Conservation (phyloP, 768 basidiomycete species). For the Russula sp. region DNA sequence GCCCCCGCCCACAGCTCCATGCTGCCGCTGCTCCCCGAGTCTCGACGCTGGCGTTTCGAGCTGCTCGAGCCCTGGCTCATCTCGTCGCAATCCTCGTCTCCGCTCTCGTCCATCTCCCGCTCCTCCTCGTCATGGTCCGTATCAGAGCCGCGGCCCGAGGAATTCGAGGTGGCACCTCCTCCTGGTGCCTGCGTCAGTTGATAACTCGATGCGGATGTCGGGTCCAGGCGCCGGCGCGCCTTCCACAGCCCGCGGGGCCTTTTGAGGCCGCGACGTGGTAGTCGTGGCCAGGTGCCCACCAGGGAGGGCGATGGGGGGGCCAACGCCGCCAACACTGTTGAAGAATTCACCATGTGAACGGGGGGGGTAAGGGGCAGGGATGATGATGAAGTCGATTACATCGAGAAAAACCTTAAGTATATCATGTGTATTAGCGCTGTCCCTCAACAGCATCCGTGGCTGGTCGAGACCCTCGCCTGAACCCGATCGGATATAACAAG, state of each 20-base stretch:
- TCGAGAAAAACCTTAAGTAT: conserved; percentile 18
- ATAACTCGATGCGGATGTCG: background rate
- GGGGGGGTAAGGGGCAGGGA: background rate
- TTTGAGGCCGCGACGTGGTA: conserved; percentile 16
- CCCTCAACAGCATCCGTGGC: background rate
- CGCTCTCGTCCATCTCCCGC: conserved; percentile 6
- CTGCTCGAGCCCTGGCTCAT: conserved; percentile 25
- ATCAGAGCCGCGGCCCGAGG: conserved; percentile 8
- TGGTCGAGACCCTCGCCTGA: conserved; percentile 15
- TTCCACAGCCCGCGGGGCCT: conserved; percentile 20
- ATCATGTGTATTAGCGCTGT: conserved; percentile 7
- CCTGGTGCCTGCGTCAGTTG: background rate
- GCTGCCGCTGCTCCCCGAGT: conserved; percentile 23
- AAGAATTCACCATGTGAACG: conserved; percentile 11
- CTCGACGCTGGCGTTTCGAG: conserved; percentile 28
- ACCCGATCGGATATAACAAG: conserved; percentile 16
- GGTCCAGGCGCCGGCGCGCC: conserved; percentile 15
- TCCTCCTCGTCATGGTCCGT: conserved; percentile 11
- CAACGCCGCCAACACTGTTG: conserved; percentile 2
- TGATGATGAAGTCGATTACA: conserved; percentile 15
- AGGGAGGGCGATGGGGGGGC: conserved; percentile 1
- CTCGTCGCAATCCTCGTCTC: conserved; percentile 22
- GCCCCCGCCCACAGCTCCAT: conserved; percentile 12
- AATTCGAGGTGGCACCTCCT: background rate
- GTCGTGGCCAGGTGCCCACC: conserved; percentile 7